Percentiles rank a stretch among this genome's conserved stretches.
phyloP scores from a whole-genome alignment of 202 grass and related monocot species.

The Setaria viridis region DNA sequence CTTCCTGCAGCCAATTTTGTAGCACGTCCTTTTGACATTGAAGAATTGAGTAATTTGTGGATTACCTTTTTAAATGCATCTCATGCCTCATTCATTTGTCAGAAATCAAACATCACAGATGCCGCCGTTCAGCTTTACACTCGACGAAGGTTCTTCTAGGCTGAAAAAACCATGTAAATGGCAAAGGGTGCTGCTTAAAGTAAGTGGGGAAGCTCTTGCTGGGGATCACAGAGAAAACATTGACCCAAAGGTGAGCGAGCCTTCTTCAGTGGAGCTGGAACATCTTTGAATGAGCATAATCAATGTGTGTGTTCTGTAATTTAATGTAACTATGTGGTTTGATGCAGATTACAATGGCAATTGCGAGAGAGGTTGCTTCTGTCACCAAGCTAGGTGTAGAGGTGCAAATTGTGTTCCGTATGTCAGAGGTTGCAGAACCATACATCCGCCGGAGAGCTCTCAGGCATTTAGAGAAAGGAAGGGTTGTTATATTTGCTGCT shows the following conservation, averaged over 20 bases:
- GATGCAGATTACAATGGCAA: slow-evolving; percentile 92
- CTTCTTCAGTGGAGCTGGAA: no score
- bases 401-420: slow-evolving; percentile 91
- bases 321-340: slow-evolving; percentile 31
- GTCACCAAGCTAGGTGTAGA: slow-evolving; percentile 93
- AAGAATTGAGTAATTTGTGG: not conserved
- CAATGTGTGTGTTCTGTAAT: not conserved
- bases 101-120: slow-evolving; percentile 68
- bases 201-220: slow-evolving; percentile 4
- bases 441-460: slow-evolving; percentile 91
- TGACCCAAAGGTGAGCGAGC: no score
- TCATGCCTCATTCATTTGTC: slow-evolving; percentile 11
- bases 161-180: slow-evolving; percentile 69
- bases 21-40: not conserved
- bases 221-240: no score
- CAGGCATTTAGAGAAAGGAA: slow-evolving; percentile 94
- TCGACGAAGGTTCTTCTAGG: slow-evolving; percentile 54
- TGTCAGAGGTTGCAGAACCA: slow-evolving; percentile 98
- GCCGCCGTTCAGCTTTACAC: slow-evolving; percentile 63
- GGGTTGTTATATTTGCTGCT: slow-evolving; percentile 98
- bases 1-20: not conserved
- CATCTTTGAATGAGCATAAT: no score
- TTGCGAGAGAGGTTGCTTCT: slow-evolving; percentile 94
- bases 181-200: slow-evolving; percentile 91
- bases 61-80: not conserved